Base-by-base conservation (phyloP, 73 alveolate species). In the Paramecium sexaurelia region DNA sequence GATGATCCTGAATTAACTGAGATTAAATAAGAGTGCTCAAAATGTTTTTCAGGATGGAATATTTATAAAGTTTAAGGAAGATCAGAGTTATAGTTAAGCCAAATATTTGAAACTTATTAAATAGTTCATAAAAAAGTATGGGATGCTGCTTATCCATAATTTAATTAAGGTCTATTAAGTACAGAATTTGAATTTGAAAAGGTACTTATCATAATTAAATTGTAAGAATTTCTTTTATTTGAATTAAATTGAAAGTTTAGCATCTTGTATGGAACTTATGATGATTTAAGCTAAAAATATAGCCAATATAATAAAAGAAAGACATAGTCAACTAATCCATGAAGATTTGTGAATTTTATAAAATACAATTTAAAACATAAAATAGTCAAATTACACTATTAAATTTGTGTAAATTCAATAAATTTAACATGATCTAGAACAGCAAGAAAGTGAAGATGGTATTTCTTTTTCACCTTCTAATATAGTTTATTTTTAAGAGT, bases 401-500 rank as follows among this genome's bases (percentile, higher is more conserved):
- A 61, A 22, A 3, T 26, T 29, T 8, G 37, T 17, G 17, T 24
- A 78, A 78, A 40, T 19, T 78, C 90, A 78, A 78, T 41, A 78
- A 10, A 78, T 43, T 19, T 15, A 24, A 40, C 90, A 78, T 17
- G 75, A 39, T 41, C 71, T 39, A 78, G 90, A 78, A 43, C 90
- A 78, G 22, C 90, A 45, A 37, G 43, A 22, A 10, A 41, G 8
- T 6, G 90, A 78, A 9, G 68, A 45, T 15, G 75, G 75, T 22
- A 45, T 29, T 71, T 71, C 55, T 35, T 71, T 71, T 39, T 78
- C 90, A 8, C 90, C 90, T 78, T 78, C 90, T 32, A 78, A 24
- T 13, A 78, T 43, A 2, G 90, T 78, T 78, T 78, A 43, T 41
- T 45, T 39, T 39, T 78, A 43, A 11, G 90, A 29, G 41, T 78